phyloP scores from a whole-genome alignment of 2,329 filamentous ascomycete genomes.

The Aureobasidium leucospermi region DNA sequence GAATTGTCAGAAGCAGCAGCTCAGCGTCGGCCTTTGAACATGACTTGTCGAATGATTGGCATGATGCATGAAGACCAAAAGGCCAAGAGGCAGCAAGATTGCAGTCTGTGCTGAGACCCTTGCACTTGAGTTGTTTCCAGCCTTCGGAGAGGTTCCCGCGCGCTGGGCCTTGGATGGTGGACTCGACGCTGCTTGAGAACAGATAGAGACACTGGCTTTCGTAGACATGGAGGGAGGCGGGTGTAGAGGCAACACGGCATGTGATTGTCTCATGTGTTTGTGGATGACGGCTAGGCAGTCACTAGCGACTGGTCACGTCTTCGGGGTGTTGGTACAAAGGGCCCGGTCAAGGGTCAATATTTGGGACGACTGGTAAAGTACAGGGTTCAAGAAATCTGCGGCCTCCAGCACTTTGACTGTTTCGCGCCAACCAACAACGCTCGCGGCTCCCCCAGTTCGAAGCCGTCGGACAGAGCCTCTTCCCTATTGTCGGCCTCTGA shows the following conservation, averaged over 20 bases:
- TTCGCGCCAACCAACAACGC: background rate
- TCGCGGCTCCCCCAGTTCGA: background rate
- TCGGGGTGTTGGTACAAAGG: background rate
- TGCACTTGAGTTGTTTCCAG: background rate
- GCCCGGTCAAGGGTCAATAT: background rate
- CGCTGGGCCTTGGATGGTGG: background rate
- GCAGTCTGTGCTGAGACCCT: conserved; percentile 3
- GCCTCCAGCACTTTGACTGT: conserved; percentile 7
- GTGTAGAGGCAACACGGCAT: background rate
- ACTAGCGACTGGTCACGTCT: background rate
- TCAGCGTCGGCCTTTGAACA: background rate
- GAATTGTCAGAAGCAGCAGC: background rate
- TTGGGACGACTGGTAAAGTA: background rate
- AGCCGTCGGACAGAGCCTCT: conserved; percentile 2
- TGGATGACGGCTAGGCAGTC: background rate
- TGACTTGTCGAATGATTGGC: background rate
- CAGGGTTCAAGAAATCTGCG: background rate
- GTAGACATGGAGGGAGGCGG: background rate
- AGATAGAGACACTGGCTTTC: background rate
- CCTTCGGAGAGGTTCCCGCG: conserved; percentile 1
- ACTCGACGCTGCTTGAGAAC: background rate
- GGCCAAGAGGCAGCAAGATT: conserved; percentile 1
- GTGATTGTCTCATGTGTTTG: background rate
- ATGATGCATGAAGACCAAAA: background rate
- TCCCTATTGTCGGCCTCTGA: background rate